These are phyloP conservation scores for Staphylotrichum longicolle DNA, from an alignment of 495 filamentous ascomycete species.

Conservation along the genomic window DNA sequence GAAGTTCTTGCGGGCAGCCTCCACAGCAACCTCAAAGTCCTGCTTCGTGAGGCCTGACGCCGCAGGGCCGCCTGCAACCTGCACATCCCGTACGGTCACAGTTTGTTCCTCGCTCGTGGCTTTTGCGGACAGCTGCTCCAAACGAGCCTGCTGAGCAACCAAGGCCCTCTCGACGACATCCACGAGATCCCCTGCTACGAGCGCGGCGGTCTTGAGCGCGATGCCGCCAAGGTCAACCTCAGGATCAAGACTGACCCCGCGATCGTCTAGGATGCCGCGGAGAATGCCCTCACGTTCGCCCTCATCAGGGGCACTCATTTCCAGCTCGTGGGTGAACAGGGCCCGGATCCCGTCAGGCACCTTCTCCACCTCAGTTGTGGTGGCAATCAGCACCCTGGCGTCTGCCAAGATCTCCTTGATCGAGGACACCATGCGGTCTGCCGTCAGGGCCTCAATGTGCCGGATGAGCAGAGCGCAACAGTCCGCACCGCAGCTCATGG, in stretches of 20 bases:
- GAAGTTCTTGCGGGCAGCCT: slow-evolving; percentile 94
- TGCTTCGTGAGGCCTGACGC: slow-evolving; percentile 74
- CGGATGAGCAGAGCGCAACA: slow-evolving; percentile 78
- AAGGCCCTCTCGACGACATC: slow-evolving; percentile 91
- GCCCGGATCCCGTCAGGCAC: slow-evolving; percentile 84
- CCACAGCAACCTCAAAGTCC: slow-evolving; percentile 88
- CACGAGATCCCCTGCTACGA: slow-evolving; percentile 90
- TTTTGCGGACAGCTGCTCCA: slow-evolving; percentile 62
- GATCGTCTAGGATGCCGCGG: slow-evolving; percentile 68
- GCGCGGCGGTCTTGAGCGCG: slow-evolving; percentile 90
- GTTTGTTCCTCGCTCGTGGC: slow-evolving; percentile 37
- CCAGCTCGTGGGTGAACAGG: slow-evolving; percentile 93
- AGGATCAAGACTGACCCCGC: slow-evolving; percentile 65
- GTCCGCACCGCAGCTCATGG: slow-evolving; percentile 80
- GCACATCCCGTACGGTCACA: slow-evolving; percentile 73
- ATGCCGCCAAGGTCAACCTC: slow-evolving; percentile 81
- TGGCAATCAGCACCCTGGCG: slow-evolving; percentile 79
- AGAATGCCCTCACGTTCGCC: slow-evolving; percentile 87
- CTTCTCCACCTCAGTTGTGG: slow-evolving; percentile 91
- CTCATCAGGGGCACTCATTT: slow-evolving; percentile 90
- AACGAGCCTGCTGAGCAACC: slow-evolving; percentile 66
- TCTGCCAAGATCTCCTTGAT: slow-evolving; percentile 74
- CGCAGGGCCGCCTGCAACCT: slow-evolving; percentile 82
- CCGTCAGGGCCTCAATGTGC: slow-evolving; percentile 87
- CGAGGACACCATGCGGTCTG: slow-evolving; percentile 80